phyloP scores from a whole-genome alignment of 179 eudicot genomes.

The Spergularia azorica region DNA sequence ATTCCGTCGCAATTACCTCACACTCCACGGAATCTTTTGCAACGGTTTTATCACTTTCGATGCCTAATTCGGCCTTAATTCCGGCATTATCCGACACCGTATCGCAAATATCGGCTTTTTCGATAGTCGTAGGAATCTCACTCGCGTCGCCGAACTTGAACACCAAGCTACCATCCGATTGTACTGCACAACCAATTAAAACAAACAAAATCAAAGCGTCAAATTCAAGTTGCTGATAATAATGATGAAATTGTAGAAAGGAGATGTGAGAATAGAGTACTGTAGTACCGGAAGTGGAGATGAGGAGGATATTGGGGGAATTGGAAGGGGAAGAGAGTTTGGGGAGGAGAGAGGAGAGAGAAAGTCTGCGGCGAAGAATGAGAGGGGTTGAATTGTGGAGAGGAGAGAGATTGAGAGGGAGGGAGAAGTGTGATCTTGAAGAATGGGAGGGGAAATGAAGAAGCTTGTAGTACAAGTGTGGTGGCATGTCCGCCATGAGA shows the following conservation, averaged over 20 bases:
- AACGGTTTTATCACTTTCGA: neutral
- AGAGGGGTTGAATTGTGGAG: conserved; percentile 8
- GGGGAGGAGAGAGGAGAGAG: conserved; percentile 17
- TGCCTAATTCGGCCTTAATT: neutral
- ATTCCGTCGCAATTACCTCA: neutral
- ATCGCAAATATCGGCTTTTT: conserved; percentile 1
- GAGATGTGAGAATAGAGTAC: too few relatives aligned
- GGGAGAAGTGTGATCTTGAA: neutral
- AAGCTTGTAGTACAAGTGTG: conserved; percentile 10
- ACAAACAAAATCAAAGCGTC: neutral
- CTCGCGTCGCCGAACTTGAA: conserved; percentile 60
- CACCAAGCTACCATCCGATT: conserved; percentile 56
- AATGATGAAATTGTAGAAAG: neutral
- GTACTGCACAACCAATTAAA: conserved; percentile 41
- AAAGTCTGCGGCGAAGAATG: conserved; percentile 9
- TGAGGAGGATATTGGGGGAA: conserved; percentile 23
- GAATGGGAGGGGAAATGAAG: conserved; percentile 12
- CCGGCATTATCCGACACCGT: neutral
- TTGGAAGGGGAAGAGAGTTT: conserved; percentile 7
- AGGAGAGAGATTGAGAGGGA: conserved; percentile 21
- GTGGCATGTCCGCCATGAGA: conserved; percentile 35
- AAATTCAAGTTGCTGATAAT: neutral
- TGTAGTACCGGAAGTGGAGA: conserved; percentile 32
- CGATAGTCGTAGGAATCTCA: conserved; percentile 26
- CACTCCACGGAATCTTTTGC: neutral